phyloP scores from a whole-genome alignment of 768 basidiomycete species.

The Pleurotus sapidus region DNA sequence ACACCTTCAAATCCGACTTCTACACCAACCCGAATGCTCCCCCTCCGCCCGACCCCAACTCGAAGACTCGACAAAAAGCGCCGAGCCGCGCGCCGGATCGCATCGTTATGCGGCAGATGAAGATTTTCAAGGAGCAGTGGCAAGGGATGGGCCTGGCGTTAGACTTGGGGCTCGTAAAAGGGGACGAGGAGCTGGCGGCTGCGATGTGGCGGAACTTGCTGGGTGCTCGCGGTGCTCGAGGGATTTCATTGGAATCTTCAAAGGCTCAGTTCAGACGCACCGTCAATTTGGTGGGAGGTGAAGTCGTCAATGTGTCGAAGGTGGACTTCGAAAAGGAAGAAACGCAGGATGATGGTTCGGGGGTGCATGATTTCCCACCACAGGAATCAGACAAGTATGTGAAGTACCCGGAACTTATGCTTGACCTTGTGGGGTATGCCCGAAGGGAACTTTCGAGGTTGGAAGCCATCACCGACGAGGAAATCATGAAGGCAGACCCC shows the following conservation, averaged over 20 bases:
- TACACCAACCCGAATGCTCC: conserved; percentile 42
- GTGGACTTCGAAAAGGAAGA: conserved; percentile 59
- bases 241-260: conserved; percentile 45
- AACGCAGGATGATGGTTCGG: conserved; percentile 60
- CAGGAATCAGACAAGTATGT: conserved; percentile 66
- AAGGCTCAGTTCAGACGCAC: conserved; percentile 48
- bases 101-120: conserved; percentile 84
- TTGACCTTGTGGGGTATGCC: conserved; percentile 64
- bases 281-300: conserved; percentile 69
- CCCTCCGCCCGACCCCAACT: conserved; percentile 14
- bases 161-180: conserved; percentile 71
- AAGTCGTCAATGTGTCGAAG: conserved; percentile 57
- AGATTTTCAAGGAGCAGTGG: conserved; percentile 91
- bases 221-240: conserved; percentile 77
- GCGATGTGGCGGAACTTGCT: conserved; percentile 92
- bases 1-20: conserved; percentile 43
- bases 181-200: conserved; percentile 81
- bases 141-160: conserved; percentile 76
- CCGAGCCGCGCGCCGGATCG: conserved; percentile 62
- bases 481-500: conserved; percentile 37
- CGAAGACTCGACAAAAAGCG: conserved; percentile 19
- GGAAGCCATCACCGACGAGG: conserved; percentile 46
- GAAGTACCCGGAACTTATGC: conserved; percentile 72
- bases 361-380: conserved; percentile 68
- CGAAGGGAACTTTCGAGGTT: conserved; percentile 71